Percentiles rank a stretch among this genome's conserved stretches.
These are phyloP conservation scores for Pichia thaimueangensis DNA, from an alignment of 805 yeast species.

Conservation along the genomic window DNA sequence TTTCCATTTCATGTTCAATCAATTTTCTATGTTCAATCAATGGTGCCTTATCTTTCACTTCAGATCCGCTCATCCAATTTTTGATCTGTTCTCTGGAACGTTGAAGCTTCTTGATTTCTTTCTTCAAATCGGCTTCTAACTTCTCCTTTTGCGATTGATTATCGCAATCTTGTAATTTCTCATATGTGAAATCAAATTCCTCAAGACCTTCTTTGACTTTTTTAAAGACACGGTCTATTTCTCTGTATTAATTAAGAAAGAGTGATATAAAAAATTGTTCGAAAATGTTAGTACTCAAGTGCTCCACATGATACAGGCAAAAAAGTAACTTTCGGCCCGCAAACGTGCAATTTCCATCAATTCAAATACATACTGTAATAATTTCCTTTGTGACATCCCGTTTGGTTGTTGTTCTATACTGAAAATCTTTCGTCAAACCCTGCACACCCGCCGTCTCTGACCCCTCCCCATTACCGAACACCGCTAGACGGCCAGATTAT, in stretches of 20 bases:
- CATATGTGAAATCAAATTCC: constrained; percentile 79
- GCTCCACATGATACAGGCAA: too few relatives aligned
- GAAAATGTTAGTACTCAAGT: too few relatives aligned
- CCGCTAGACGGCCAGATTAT: background rate
- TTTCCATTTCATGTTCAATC: constrained; percentile 83
- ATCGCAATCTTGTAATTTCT: constrained; percentile 74
- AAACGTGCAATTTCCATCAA: too few relatives aligned
- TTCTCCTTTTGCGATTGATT: constrained; percentile 89
- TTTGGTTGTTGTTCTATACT: too few relatives aligned
- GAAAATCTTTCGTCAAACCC: too few relatives aligned
- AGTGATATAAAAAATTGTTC: background rate
- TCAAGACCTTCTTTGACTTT: constrained; percentile 89
- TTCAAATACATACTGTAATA: constrained; percentile 38
- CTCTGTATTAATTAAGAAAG: constrained; percentile 31
- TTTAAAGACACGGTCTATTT: constrained; percentile 88
- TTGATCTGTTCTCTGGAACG: constrained; percentile 92
- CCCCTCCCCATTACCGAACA: too few relatives aligned
- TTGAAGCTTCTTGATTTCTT: constrained; percentile 91
- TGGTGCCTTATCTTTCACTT: constrained; percentile 82
- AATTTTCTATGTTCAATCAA: constrained; percentile 68
- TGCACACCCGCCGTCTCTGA: too few relatives aligned
- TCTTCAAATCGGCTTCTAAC: constrained; percentile 83
- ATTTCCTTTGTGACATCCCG: constrained; percentile 42
- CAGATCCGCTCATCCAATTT: constrained; percentile 88
- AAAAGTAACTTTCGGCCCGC: background rate